Conservation (phyloP, 2,329 filamentous ascomycete species). For the Apiospora pterosperma region DNA sequence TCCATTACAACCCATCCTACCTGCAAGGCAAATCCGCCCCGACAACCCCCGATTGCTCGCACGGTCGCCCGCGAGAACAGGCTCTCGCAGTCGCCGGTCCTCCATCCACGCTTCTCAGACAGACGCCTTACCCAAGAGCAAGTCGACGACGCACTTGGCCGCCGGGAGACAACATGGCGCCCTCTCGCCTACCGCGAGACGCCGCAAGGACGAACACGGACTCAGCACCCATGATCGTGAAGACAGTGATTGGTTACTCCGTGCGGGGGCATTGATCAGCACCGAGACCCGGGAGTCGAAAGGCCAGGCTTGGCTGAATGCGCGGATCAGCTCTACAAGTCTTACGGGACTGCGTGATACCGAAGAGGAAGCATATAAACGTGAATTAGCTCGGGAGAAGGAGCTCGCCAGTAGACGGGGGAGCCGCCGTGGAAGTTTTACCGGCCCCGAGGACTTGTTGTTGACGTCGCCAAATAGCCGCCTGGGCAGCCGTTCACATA, state of each 20-base stretch:
- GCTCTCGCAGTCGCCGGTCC: conserved; percentile 42
- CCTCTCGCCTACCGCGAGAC: conserved; percentile 22
- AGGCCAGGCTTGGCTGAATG: conserved; percentile 66
- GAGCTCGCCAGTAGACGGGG: conserved; percentile 44
- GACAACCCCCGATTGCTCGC: conserved; percentile 62
- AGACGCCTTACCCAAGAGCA: conserved; percentile 53
- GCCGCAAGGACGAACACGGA: conserved; percentile 26
- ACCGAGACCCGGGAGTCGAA: conserved; percentile 63
- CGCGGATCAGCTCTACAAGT: conserved; percentile 62
- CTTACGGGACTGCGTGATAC: conserved; percentile 48
- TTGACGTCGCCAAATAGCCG: conserved; percentile 39
- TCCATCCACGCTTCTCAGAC: conserved; percentile 29
- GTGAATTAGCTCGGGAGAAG: conserved; percentile 48
- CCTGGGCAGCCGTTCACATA: conserved; percentile 43
- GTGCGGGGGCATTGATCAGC: conserved; percentile 59
- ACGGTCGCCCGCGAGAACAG: conserved; percentile 22
- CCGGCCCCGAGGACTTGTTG: conserved; percentile 32
- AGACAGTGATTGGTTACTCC: conserved; percentile 63
- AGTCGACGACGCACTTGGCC: conserved; percentile 56
- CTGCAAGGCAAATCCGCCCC: conserved; percentile 61
- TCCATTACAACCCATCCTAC: conserved; percentile 46
- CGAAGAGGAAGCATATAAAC: conserved; percentile 51
- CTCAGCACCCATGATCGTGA: conserved; percentile 34
- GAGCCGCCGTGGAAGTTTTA: conserved; percentile 45
- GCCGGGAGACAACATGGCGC: conserved; percentile 18